Percentiles rank a stretch among this genome's conserved stretches.
Conservation (phyloP, 2,329 filamentous ascomycete genomes). For the Corynespora cassiicola region DNA sequence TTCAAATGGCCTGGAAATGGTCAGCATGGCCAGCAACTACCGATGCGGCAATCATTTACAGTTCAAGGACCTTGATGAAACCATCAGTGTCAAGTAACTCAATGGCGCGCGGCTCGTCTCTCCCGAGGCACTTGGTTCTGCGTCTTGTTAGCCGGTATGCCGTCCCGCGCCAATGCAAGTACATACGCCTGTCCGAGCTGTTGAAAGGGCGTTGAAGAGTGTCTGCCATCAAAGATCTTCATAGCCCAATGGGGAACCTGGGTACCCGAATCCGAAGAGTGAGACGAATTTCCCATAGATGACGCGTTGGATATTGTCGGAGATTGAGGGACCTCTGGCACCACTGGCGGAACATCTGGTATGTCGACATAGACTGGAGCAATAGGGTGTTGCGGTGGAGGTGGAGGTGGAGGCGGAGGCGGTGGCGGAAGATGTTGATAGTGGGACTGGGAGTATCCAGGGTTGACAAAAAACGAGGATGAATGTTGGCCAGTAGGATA, state of each 20-base stretch:
- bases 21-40: constrained; percentile 6
- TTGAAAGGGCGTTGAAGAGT: constrained; percentile 46
- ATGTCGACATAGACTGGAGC: constrained; percentile 34
- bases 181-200: constrained; percentile 31
- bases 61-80: constrained; percentile 49
- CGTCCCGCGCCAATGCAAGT: background rate
- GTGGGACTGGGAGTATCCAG: constrained; percentile 5
- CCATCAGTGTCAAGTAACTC: constrained; percentile 44
- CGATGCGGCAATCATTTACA: constrained; percentile 24
- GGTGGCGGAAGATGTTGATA: constrained; percentile 7
- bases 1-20: constrained; percentile 52
- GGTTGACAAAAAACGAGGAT: too few species aligned
- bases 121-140: constrained; percentile 42
- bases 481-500: too few species aligned
- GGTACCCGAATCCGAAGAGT: constrained; percentile 40
- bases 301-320: constrained; percentile 52
- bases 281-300: constrained; percentile 47
- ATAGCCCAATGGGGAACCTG: constrained; percentile 50
- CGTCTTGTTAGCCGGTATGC: constrained; percentile 9
- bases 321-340: constrained; percentile 48
- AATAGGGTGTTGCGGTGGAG: constrained; percentile 8
- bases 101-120: constrained; percentile 43
- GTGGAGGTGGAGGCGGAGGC: constrained; percentile 19
- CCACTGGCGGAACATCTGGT: constrained; percentile 40
- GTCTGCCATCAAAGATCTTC: constrained; percentile 51